These are phyloP conservation scores for Rhizopus stolonifer DNA, from an alignment of 371 early-diverging fungal species.

Conservation along the genomic window DNA sequence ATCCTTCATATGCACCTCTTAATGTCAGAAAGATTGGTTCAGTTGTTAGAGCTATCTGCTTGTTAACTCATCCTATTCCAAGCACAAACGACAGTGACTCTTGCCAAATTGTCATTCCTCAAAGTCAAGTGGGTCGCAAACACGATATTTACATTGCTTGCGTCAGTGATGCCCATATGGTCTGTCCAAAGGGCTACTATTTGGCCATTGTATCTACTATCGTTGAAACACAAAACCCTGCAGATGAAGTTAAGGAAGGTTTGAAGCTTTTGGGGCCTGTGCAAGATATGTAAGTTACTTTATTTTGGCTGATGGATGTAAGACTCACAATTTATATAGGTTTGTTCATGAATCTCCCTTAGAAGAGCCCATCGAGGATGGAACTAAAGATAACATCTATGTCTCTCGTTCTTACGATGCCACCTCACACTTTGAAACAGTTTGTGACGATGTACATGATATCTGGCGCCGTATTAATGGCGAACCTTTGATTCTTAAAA, in stretches of 20 bases:
- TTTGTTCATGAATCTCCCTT: constrained; percentile 85
- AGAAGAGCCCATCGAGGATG: constrained; percentile 85
- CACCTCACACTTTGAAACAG: constrained; percentile 98
- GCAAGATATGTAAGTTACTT: constrained; percentile 65
- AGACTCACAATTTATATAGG: constrained; percentile 8
- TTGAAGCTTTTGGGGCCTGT: constrained; percentile 90
- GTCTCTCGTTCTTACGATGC: constrained; percentile 97
- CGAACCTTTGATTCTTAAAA: constrained; percentile 77
- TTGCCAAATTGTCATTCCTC: constrained; percentile 96
- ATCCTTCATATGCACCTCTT: constrained; percentile 84
- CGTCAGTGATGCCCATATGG: constrained; percentile 87
- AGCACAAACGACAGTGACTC: constrained; percentile 90
- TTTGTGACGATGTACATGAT: constrained; percentile 92
- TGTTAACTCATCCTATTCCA: constrained; percentile 91
- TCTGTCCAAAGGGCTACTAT: constrained; percentile 84
- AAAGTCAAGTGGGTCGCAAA: constrained; percentile 64
- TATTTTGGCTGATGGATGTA: neutral
- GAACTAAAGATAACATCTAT: constrained; percentile 81
- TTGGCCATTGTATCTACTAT: constrained; percentile 96
- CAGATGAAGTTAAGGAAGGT: constrained; percentile 84
- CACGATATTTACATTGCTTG: constrained; percentile 71
- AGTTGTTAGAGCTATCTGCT: constrained; percentile 94
- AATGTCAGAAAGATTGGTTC: constrained; percentile 77
- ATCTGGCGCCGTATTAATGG: constrained; percentile 95
- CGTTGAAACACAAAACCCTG: constrained; percentile 86